Evolutionary conservation across 2,329 filamentous ascomycete genomes (phyloP), one percentile per base, ranked within the genome.

Genomic region (Botrytis aclada): DNA sequence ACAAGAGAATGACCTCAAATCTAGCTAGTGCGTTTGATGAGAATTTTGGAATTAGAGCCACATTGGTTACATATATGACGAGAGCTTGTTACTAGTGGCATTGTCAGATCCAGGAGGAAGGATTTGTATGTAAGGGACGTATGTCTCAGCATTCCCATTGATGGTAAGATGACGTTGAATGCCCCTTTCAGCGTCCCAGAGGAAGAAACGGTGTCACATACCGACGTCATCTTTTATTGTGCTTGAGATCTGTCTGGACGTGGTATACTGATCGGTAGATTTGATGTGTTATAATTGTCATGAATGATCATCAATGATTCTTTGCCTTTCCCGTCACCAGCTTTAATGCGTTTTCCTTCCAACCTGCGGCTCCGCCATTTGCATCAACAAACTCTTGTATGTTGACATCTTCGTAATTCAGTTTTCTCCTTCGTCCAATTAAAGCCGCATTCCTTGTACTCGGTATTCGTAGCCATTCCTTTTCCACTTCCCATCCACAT

Each of bases 391-490:
- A 78, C 1, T 80, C 79, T 20, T 81, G 72, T 34, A 88, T 77
- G 66, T 87, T 82, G 8, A 84, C 76, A 16, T 83, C 77, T 56
- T 69, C 76, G 69, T 76, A 79, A 7, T 62, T 58, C 69, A 43
- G 67, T 25, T 25, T 71, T 67, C 78, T 77, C 61, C 80, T 82
- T 45, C 93, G 87, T 6, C 95, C 95, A 58, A 98, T 80, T 43
- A 99, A 84, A 0, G 91, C 93, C 29, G 91, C 89, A 81, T 98
- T 98, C 75, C 96, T 86, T 56, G 95, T 98, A 81, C 93, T 97
- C 0, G 96, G 96, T 75, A 99, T 98, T 63, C 95, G 87, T 78
- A 99, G 82, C 85, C 96, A 90, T 78, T 97, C 95, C 75, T 88
- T 93, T 82, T 98, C 94, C 0, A 93, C 87, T 8, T 86, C 83